A percentile compares a stretch with the other conserved stretches of the same genome.
phyloP scores from a whole-genome alignment of 1,284 basidiomycete genomes.

The Ustilago trichophora region DNA sequence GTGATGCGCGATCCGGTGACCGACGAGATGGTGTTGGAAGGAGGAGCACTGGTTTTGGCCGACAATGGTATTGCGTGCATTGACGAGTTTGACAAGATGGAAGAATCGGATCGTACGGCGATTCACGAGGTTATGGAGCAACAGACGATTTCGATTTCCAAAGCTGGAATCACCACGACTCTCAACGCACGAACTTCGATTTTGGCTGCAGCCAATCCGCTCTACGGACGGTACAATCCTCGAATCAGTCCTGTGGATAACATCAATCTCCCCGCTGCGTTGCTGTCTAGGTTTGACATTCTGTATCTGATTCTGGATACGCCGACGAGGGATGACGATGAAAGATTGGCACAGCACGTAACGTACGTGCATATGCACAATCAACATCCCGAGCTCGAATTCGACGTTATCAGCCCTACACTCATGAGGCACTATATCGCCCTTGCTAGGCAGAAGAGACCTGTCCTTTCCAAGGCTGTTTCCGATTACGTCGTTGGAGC shows the following conservation, averaged over 20 bases:
- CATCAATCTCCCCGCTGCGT: constrained; percentile 96
- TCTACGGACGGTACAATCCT: constrained; percentile 97
- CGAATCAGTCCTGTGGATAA: constrained; percentile 98
- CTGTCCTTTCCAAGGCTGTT: constrained; percentile 83
- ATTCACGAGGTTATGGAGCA: constrained; percentile 99
- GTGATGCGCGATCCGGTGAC: constrained; percentile 99
- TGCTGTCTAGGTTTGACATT: constrained; percentile 94
- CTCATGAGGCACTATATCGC: constrained; percentile 98
- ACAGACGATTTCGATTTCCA: constrained; percentile 98
- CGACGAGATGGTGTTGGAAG: constrained; percentile 99
- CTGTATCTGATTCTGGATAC: constrained; percentile 97
- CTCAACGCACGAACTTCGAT: constrained; percentile 98
- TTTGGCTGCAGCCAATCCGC: constrained; percentile 95
- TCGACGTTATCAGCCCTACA: constrained; percentile 78
- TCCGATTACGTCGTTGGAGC: constrained; percentile 94
- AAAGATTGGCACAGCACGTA: constrained; percentile 94
- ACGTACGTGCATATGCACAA: constrained; percentile 98
- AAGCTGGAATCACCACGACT: constrained; percentile 98
- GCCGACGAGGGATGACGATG: constrained; percentile 91
- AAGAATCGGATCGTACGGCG: constrained; percentile 93
- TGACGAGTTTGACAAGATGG: constrained; percentile 99
- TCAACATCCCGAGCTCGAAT: constrained; percentile 78
- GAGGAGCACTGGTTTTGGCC: constrained; percentile 94
- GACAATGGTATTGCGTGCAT: constrained; percentile 99
- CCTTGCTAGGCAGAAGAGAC: constrained; percentile 85